Evolutionary conservation across 371 early-diverging fungal species (phyloP).

Genomic region (Syncephalastrum monosporum): DNA sequence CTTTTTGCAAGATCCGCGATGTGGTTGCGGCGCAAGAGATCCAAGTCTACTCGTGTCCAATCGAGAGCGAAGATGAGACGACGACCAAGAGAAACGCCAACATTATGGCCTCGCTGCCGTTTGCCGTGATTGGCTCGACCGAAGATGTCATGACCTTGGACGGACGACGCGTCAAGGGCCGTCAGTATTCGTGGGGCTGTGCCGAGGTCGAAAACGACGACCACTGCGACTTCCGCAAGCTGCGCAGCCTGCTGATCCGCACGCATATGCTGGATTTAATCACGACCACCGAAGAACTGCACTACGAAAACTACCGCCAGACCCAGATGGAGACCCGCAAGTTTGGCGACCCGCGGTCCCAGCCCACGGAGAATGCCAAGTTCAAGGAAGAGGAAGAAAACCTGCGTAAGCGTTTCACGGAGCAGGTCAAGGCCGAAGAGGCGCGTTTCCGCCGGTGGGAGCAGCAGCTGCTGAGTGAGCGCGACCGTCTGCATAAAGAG

Average conservation of each 20-base stretch:
- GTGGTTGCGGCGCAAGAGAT: slow-evolving; percentile 79
- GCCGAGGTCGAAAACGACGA: slow-evolving; percentile 90
- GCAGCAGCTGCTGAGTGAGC: slow-evolving; percentile 84
- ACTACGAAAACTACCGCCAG: slow-evolving; percentile 90
- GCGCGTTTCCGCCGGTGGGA: slow-evolving; percentile 95
- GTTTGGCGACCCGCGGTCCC: slow-evolving; percentile 73
- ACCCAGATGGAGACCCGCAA: slow-evolving; percentile 82
- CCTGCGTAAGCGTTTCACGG: slow-evolving; percentile 88
- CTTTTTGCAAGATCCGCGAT: slow-evolving; percentile 64
- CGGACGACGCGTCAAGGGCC: slow-evolving; percentile 82
- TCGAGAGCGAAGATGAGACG: slow-evolving; percentile 88
- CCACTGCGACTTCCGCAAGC: slow-evolving; percentile 91
- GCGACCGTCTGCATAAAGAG: slow-evolving; percentile 95
- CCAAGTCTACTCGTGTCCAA: slow-evolving; percentile 78
- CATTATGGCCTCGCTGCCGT: slow-evolving; percentile 91
- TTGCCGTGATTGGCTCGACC: slow-evolving; percentile 93
- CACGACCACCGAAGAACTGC: slow-evolving; percentile 85
- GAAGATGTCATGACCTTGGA: slow-evolving; percentile 78
- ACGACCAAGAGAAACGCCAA: slow-evolving; percentile 77
- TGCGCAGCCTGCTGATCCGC: slow-evolving; percentile 90
- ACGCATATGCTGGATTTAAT: slow-evolving; percentile 96
- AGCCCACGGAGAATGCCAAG: slow-evolving; percentile 71
- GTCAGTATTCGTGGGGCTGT: slow-evolving; percentile 95
- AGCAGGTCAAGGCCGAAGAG: slow-evolving; percentile 94
- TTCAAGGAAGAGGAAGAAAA: slow-evolving; percentile 95